Base-by-base conservation (phyloP, 352 stramenopile species). In the Thalassiosira delicatula region DNA sequence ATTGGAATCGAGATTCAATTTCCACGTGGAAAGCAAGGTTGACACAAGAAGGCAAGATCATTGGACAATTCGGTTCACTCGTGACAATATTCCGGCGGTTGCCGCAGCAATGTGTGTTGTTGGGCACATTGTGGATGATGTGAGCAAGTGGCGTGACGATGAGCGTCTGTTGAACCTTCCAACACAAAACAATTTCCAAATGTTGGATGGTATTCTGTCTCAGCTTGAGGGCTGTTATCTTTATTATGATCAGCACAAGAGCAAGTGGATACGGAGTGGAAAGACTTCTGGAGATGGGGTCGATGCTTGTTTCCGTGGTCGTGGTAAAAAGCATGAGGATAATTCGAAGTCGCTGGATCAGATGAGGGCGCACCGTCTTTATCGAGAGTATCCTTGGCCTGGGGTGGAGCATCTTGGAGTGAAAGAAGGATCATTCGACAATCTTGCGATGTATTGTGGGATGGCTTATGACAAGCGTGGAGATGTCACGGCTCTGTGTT, bases 51-150 rank as follows among this genome's bases (percentile, higher is more conserved):
- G 14, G 2, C 27, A 63, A 2, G 3, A 65, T 3, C 46, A 75
- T 37, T 66, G 44, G 49, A 75, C 67, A 14, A 12, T 75, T 1
- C 44, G 32, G 1, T 69, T 76, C 32, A 29, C 29, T 2, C n/a
- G 21, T 11, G 49, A 76, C 27, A 76, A 68, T 76, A 29, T 76
- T 51, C n/a, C 67, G 33, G 19, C 49, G 3, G 21, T 76, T 32
- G 49, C 68, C 23, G 68, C 68, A 27, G 17, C 29, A 40, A 68
- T 76, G 51, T 68, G 51, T 33, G 23, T 76, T 33, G 29, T 57
- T 67, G 68, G 68, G 4, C 68, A 76, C 42, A 57, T 76, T 35
- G 68, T 68, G 1, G 68, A 56, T 12, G 54, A 76, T n/a, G 0
- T 76, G 8, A 9, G 56, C 0, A 53, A 1, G 7, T 76, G 5